Conservation (phyloP, 345 rosid genomes). For the Euphorbia lathyris region DNA sequence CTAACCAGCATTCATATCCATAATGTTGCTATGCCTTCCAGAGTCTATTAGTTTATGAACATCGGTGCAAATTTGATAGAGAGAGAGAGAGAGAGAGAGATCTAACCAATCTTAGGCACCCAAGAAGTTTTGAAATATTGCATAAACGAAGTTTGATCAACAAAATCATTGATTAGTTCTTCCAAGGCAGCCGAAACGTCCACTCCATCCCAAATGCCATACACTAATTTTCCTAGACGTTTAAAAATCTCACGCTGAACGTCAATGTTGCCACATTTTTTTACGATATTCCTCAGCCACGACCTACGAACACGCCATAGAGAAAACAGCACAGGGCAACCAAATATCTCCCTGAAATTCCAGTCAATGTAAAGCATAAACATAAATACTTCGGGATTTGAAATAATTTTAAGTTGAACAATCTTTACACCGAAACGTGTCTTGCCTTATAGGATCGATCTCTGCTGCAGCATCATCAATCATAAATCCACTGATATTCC, state of each 20-base stretch:
- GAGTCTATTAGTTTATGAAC: not conserved
- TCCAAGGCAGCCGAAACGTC: slow-evolving; percentile 56
- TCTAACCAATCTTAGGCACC: slow-evolving; percentile 91
- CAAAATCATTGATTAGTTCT: slow-evolving; percentile 65
- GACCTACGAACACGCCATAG: slow-evolving; percentile 93
- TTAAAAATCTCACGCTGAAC: slow-evolving; percentile 76
- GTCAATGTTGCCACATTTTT: slow-evolving; percentile 62
- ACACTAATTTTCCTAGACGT: slow-evolving; percentile 63
- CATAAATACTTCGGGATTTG: not conserved
- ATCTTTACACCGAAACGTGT: slow-evolving; percentile 15
- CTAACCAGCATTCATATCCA: too few relatives aligned
- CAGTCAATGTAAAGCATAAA: slow-evolving; percentile 21
- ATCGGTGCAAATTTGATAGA: not conserved
- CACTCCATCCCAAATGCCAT: slow-evolving; percentile 60
- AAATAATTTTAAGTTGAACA: slow-evolving; percentile 1
- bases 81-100: slow-evolving; percentile 13
- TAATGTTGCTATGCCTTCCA: too few relatives aligned
- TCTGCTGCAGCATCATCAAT: slow-evolving; percentile 87
- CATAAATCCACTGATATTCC: slow-evolving; percentile 71
- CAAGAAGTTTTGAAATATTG: slow-evolving; percentile 76
- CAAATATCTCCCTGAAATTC: slow-evolving; percentile 65
- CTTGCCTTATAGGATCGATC: slow-evolving; percentile 80
- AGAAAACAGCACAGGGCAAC: slow-evolving; percentile 76
- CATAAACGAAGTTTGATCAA: slow-evolving; percentile 72
- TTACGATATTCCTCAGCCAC: slow-evolving; percentile 83